Evolutionary conservation across 768 basidiomycete genomes (phyloP), one percentile per base, ranked within the genome.

Genomic region (Pisolithus tinctorius): DNA sequence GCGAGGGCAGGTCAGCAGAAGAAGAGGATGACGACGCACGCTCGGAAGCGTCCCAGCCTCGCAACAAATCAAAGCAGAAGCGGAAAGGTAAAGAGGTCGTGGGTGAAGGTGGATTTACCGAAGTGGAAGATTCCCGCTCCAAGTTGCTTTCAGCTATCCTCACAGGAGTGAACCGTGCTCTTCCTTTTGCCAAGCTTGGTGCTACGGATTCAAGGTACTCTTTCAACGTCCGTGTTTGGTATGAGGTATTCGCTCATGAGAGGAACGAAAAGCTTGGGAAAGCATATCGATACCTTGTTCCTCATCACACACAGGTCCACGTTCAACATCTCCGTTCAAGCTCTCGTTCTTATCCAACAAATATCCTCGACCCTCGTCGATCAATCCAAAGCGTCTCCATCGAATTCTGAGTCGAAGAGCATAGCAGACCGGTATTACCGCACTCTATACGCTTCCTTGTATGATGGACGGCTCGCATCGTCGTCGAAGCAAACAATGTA

Each of bases 401-500:
- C 77, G 0, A 68, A 76, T 29, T 60, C 65, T 14, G 60, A 60
- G 10, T 66, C 77, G 8, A 77, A 75, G 54, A 71, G 79, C 2
- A 74, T 87, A 9, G 69, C 75, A 4, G 78, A 85, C 56, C 73
- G 87, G 16, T 90, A 83, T 63, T 89, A 85, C 69, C 84, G 92
- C 38, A 82, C 91, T 0, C 72, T 99, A 0, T 99, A 98, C 58
- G 81, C 84, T n/a, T 93, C 92, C 2, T 72, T 99, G 4, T 81
- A 86, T 45, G 95, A 99, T 59, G 70, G 74, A 1, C 83, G 95
- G 13, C 77, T 99, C 1, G 76, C 84, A 3, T 74, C 77, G 2
- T 92, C 92, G 11, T 87, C 86, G 2, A 98, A 98, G 63, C 93
- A 98, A 64, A 93, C 93, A 5, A 88, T 98, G 84, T 98, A 95